Evolutionary conservation across 2,329 filamentous ascomycete species (phyloP), one percentile per base, ranked within the genome.

Genomic region (Torrubiellomyces zombiae): DNA sequence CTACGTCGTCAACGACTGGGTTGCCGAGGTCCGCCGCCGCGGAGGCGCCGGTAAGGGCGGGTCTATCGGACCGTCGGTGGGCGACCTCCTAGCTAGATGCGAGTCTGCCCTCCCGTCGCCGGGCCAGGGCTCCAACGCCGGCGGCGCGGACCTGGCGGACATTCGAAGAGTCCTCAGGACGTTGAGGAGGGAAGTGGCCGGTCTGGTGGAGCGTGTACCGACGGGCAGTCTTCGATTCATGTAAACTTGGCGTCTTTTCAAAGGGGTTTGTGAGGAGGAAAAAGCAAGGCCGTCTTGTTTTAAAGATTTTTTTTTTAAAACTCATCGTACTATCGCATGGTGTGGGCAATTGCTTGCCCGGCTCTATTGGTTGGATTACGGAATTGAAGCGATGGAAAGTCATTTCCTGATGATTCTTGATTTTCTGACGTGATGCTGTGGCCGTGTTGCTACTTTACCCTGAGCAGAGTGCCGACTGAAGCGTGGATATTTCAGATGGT

Each of bases 31-130:
- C 5, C 57, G 62, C 35, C 47, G 61, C 23, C 53, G 55, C 10
- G 58, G 57, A 24, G 56, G 53, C 21, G 42, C 43, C 18, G 43
- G 43, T 25, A 53, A 52, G 38, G 48, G 51, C 9, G 47, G 46
- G 2, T 41, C 44, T 6, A 51, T 61, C 14, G 47, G 52, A 6
- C 41, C 41, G 4, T 60, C 58, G 39, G 53, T 67, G 14, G 49
- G 50, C 13, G 63, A 68, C 16, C 45, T 70, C 18, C 48, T 70
- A 20, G 48, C 44, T 21, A 49, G 59, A 24, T 65, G 63, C 31
- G 64, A 67, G 31, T 44, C 47, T 15, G 55, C 55, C 14, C 38
- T 61, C 16, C 48, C 52, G 25, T 47, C 48, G 26, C 34, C 50
- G 9, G 43, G 52, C 14, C 41, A 56, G 32, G 47, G 50, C 12